Evolutionary conservation across 176 grass and related monocot species (phyloP), one percentile per base, ranked within the genome.

Genomic region (Ampelocalamus luodianensis): DNA sequence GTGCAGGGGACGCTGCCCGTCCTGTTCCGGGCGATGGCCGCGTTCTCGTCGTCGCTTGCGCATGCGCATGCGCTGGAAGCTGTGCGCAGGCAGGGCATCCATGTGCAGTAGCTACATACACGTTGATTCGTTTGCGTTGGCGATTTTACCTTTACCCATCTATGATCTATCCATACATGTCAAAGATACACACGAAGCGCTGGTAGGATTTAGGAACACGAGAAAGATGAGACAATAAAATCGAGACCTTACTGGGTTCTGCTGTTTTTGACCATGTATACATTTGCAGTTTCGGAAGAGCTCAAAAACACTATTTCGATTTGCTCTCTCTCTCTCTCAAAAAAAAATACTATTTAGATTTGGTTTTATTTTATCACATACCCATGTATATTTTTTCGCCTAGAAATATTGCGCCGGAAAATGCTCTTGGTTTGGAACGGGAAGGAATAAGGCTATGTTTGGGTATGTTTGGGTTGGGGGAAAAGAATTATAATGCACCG

Each of bases 1-100:
- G 89, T 92, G 46, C 93, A 92, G 86, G 85, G 86, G 70, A 92
- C 68, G 70, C 76, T 95, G 32, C 93, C 93, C 0, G 93, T 86
- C 48, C 88, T 95, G 44, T 95, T 95, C 86, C 93, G 92, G 76
- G 77, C 90, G 0, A 88, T 95, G 93, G 87, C 86, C 34, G 67
- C 45, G 7, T 95, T 92, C 77, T 90, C 90, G 34, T 71, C 76
- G 66, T 81, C 78, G 83, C 69, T 92, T 22, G 85, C 82, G n/a
- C 64, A 39, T 22, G 85, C 82, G n/a, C 64, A 39, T 8, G 72
- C 79, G 4, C 80, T 95, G 11, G 90, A 92, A 43, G 65, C 71
- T 42, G 85, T 79, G 69, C 89, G 88, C 76, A 74, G 66, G n/a
- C 88, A 79, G 7, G 63, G 20, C 8, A 44, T 37, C 50, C 22